phyloP scores from a whole-genome alignment of 164 flowering plant genomes.

The Sextonia rubra region DNA sequence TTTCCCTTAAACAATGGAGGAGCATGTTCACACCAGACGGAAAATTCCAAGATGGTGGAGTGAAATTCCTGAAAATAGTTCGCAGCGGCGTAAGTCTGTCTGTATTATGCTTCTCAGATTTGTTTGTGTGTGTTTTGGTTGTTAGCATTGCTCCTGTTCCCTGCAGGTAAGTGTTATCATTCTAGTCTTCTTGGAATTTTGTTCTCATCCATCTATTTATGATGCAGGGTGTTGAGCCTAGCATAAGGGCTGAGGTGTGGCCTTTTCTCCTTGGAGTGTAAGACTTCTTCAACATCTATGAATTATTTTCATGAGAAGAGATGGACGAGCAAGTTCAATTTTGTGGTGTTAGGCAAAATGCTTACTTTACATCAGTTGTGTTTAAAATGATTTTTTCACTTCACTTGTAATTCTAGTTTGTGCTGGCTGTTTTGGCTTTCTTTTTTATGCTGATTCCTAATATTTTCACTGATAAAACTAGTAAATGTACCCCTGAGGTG shows the following conservation, averaged over 20 bases:
- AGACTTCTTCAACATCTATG: conserved; percentile 23
- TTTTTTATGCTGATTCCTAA: no score
- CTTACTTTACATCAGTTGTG: background rate
- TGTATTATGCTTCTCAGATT: background rate
- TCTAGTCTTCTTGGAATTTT: background rate
- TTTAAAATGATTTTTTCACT: background rate
- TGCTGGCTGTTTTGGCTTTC: no score
- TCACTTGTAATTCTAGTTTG: background rate
- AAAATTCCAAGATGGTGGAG: conserved; percentile 71
- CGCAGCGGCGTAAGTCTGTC: conserved; percentile 78
- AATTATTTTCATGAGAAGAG: background rate
- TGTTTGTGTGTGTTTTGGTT: background rate
- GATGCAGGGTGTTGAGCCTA: conserved; percentile 84
- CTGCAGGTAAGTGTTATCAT: background rate
- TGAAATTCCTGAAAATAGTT: conserved; percentile 83
- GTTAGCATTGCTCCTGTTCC: background rate
- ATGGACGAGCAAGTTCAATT: background rate
- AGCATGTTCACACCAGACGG: conserved; percentile 73
- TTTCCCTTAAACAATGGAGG: conserved; percentile 73
- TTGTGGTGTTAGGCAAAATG: background rate
- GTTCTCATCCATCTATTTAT: conserved; percentile 8
- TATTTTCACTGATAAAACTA: no score
- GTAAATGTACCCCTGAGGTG: no score
- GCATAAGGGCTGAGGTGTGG: conserved; percentile 92
- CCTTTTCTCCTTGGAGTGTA: conserved; percentile 98